Percentiles rank a stretch among this genome's conserved stretches.
Conservation (phyloP, 805 yeast genomes). For the Ogataea trehaloabstinens region DNA sequence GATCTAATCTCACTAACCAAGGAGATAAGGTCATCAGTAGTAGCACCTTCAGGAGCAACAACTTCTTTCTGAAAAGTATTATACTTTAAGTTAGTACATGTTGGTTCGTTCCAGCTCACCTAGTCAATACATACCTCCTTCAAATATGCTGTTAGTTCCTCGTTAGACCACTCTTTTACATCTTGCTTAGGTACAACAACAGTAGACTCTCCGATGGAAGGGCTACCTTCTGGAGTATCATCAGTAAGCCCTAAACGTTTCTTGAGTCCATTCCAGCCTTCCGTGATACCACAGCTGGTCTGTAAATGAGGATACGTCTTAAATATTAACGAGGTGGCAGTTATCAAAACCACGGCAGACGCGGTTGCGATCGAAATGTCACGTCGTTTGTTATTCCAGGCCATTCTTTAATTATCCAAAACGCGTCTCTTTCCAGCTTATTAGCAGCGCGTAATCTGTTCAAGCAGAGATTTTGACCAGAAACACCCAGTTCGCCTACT, state of each 20-base stretch:
- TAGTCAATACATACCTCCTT: constrained; percentile 38
- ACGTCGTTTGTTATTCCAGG: constrained; percentile 21
- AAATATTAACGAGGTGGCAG: constrained; percentile 41
- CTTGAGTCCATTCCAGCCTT: constrained; percentile 1
- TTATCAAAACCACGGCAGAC: constrained; percentile 41
- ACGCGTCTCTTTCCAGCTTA: too few species aligned
- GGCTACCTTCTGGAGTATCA: not conserved
- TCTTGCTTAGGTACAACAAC: constrained; percentile 20
- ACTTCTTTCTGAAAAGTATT: constrained; percentile 39
- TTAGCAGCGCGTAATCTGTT: not conserved
- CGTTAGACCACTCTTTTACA: constrained; percentile 34
- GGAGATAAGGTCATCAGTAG: constrained; percentile 45
- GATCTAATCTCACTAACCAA: constrained; percentile 42
- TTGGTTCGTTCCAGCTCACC: too few species aligned
- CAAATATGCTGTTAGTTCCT: constrained; percentile 36
- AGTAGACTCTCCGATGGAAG: not conserved
- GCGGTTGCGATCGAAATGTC: constrained; percentile 38
- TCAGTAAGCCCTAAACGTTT: constrained; percentile 5
- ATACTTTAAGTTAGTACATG: too few species aligned
- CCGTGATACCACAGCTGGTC: constrained; percentile 10
- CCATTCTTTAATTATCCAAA: constrained; percentile 13
- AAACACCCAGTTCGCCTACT: too few species aligned
- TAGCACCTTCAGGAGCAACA: constrained; percentile 43
- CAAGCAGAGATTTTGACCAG: too few species aligned
- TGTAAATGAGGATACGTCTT: constrained; percentile 50